Base-by-base conservation (phyloP, 441 rosid species). In the Euphorbia corollata region DNA sequence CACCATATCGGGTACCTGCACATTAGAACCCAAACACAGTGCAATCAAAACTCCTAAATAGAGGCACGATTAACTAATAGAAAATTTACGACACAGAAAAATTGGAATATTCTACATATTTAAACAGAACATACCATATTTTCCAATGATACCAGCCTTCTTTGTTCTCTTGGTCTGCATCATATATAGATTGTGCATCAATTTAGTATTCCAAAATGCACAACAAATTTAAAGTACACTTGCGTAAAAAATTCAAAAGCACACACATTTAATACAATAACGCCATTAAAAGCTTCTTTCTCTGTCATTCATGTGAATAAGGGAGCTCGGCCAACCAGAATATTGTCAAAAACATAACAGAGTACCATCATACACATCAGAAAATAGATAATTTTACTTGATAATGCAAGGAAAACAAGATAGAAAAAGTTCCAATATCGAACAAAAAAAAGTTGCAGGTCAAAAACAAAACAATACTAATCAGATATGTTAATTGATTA, bases 1-100 rank as follows among this genome's bases (percentile, higher is more conserved):
- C 96, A 56, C 97, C 99, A 82, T 91, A 93, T 0, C 97, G 84
- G 71, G 97, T 93, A 63, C 96, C 98, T 92, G 53, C 18, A 53
- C 18, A 78, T 67, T 12, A 32, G 1, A 4, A 43, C n/a, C 13
- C 7, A 55, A 16, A 20, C 27, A 23, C 24, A 38, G 23, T 34
- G 9, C 19, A 36, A 19, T 19, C 10, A 2, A 60, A n/a, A 4
- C 41, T 7, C 5, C 60, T 57, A 51, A 51, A 51, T n/a, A n/a
- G 8, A 51, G 10, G 6, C 43, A 15, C 1, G 18, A 16, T 24
- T 55, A 13, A 66, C 41, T 16, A 56, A 12, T 16, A 10, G 19
- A 20, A 8, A 23, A 55, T 1, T 0, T 8, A 54, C 0, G 19
- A 48, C 32, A 15, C 22, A 8, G 56, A 48, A 36, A 67, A 56